phyloP scores from a whole-genome alignment of 352 stramenopile genomes.

The Globisporangium abappressorium region DNA sequence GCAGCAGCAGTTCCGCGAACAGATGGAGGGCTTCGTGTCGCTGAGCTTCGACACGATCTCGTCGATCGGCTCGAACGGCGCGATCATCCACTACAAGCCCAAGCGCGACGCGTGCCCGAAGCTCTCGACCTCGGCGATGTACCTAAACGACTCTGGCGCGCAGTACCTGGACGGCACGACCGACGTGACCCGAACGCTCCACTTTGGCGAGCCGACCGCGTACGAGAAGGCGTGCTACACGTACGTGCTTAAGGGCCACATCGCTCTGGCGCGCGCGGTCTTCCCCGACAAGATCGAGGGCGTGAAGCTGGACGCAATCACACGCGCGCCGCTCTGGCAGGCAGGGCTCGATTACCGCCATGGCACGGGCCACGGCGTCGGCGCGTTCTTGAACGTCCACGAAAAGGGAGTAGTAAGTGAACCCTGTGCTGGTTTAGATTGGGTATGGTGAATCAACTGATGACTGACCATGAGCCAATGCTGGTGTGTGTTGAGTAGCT shows the following conservation, averaged over 20 bases:
- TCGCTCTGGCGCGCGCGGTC: conserved; percentile 88
- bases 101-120: conserved; percentile 77
- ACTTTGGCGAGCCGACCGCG: conserved; percentile 92
- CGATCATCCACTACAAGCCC: conserved; percentile 95
- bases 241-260: conserved; percentile 96
- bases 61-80: conserved; percentile 94
- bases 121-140: conserved; percentile 92
- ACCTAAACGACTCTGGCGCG: conserved; percentile 98
- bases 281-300: conserved; percentile 92
- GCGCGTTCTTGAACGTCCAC: conserved; percentile 96
- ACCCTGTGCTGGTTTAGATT: not conserved
- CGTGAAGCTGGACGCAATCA: conserved; percentile 96
- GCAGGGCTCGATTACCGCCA: conserved; percentile 96
- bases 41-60: conserved; percentile 98
- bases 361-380: conserved; percentile 97
- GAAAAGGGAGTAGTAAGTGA: conserved; percentile 83
- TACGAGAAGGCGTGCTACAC: conserved; percentile 97
- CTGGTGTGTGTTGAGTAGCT: conserved; percentile 27
- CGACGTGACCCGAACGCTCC: conserved; percentile 98
- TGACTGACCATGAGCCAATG: not conserved
- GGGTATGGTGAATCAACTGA: conserved; percentile 2
- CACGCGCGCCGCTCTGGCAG: conserved; percentile 93
- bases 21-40: conserved; percentile 89
- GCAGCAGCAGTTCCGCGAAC: conserved; percentile 83
- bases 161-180: conserved; percentile 99